These are phyloP conservation scores for Tetrapisispora fleetii DNA, from an alignment of 805 yeast species.

Conservation along the genomic window DNA sequence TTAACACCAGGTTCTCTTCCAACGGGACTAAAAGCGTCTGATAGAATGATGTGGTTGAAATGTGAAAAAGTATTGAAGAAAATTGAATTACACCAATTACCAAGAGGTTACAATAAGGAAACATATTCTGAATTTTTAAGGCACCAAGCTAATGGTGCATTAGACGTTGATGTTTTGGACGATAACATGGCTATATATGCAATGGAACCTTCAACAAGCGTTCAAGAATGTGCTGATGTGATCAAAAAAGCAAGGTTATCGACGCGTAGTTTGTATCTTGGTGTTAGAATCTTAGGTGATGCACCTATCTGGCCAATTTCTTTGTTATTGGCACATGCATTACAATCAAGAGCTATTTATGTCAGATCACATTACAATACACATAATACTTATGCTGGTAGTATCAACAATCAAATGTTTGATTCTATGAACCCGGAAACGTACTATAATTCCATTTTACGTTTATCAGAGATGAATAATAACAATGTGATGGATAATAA, in stretches of 20 bases:
- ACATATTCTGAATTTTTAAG: constrained; percentile 51
- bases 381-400: neutral
- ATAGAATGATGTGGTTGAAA: constrained; percentile 55
- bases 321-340: constrained; percentile 67
- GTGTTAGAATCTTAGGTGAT: constrained; percentile 69
- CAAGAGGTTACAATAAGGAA: constrained; percentile 40
- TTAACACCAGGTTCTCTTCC: constrained; percentile 34
- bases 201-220: constrained; percentile 33
- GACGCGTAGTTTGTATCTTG: constrained; percentile 51
- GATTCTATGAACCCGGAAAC: constrained; percentile 4
- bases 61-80: constrained; percentile 50
- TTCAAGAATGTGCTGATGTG: constrained; percentile 37
- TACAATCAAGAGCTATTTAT: constrained; percentile 51
- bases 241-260: constrained; percentile 43
- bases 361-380: constrained; percentile 8
- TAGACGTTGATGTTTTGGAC: constrained; percentile 34
- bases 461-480: neutral
- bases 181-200: constrained; percentile 42
- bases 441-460: neutral
- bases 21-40: constrained; percentile 34
- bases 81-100: constrained; percentile 48
- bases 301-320: constrained; percentile 86
- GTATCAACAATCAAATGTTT: neutral
- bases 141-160: constrained; percentile 49
- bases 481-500: neutral